phyloP scores from a whole-genome alignment of 2,329 filamentous ascomycete genomes.

The Xylaria sp. region DNA sequence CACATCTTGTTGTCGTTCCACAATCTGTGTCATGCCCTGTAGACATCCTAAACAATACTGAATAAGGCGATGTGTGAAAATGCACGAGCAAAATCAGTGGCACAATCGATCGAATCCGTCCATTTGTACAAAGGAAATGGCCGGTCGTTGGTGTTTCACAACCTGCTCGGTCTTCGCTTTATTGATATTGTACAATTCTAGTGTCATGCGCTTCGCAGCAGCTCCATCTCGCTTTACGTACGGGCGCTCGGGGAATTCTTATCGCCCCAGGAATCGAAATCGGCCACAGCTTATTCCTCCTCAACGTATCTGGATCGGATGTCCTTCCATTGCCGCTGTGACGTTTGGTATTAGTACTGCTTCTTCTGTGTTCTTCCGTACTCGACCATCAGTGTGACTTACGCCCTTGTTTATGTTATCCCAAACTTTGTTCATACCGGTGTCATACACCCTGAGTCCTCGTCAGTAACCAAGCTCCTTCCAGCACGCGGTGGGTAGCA shows the following conservation, averaged over 20 bases:
- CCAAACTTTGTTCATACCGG: constrained; percentile 85
- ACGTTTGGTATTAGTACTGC: constrained; percentile 46
- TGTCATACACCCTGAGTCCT: constrained; percentile 79
- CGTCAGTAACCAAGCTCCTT: constrained; percentile 47
- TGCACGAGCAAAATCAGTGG: constrained; percentile 3
- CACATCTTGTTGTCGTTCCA: neutral
- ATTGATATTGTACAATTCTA: constrained; percentile 39
- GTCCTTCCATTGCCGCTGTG: constrained; percentile 99
- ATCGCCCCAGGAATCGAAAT: constrained; percentile 7
- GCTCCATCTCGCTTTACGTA: neutral
- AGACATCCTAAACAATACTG: neutral
- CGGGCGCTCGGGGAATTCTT: neutral
- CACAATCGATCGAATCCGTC: constrained; percentile 7
- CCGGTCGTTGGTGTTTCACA: constrained; percentile 17
- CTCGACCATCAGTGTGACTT: constrained; percentile 57
- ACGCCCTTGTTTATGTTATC: constrained; percentile 91
- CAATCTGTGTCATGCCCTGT: neutral
- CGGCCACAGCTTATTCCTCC: constrained; percentile 55
- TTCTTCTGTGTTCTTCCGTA: constrained; percentile 17
- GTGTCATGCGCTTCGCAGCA: constrained; percentile 18
- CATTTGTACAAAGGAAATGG: constrained; percentile 25
- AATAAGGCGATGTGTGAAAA: constrained; percentile 5
- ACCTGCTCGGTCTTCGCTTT: constrained; percentile 25
- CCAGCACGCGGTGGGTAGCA: constrained; percentile 49
- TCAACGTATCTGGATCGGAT: constrained; percentile 90